phyloP scores from a whole-genome alignment of 345 rosid species.

The Kandelia obovata region DNA sequence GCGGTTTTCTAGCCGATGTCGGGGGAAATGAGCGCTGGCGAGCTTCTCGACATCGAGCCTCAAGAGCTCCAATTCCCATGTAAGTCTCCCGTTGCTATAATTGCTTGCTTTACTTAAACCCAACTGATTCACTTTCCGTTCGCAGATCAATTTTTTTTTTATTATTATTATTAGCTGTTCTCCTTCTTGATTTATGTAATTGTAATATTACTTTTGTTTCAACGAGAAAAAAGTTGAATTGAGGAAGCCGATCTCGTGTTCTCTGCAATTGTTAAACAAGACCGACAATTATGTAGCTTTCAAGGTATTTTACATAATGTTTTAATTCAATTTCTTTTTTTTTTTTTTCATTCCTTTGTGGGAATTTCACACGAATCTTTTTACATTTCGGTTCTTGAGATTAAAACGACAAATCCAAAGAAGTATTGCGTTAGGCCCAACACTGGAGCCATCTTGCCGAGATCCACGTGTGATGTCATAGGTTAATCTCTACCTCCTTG shows the following conservation, averaged over 20 bases:
- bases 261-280: constrained; percentile 61
- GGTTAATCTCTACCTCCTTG: constrained; percentile 34
- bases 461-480: constrained; percentile 67
- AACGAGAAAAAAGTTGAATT: constrained; percentile 47
- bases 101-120: neutral
- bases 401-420: constrained; percentile 88
- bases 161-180: constrained; percentile 13
- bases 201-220: neutral
- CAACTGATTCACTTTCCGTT: neutral
- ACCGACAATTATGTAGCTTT: constrained; percentile 68
- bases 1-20: constrained; percentile 18
- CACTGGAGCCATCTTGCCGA: constrained; percentile 71
- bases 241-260: constrained; percentile 77
- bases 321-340: neutral
- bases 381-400: constrained; percentile 31
- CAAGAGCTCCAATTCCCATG: constrained; percentile 77
- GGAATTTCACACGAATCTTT: neutral
- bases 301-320: constrained; percentile 43
- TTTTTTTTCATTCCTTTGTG: neutral
- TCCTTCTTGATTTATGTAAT: neutral
- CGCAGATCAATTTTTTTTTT: neutral
- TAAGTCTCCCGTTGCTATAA: constrained; percentile 22
- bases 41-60: constrained; percentile 68
- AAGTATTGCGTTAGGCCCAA: constrained; percentile 85
- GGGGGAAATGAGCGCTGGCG: constrained; percentile 48